Conservation (phyloP, 2,329 filamentous ascomycete genomes). For the Colletotrichum agaves region DNA sequence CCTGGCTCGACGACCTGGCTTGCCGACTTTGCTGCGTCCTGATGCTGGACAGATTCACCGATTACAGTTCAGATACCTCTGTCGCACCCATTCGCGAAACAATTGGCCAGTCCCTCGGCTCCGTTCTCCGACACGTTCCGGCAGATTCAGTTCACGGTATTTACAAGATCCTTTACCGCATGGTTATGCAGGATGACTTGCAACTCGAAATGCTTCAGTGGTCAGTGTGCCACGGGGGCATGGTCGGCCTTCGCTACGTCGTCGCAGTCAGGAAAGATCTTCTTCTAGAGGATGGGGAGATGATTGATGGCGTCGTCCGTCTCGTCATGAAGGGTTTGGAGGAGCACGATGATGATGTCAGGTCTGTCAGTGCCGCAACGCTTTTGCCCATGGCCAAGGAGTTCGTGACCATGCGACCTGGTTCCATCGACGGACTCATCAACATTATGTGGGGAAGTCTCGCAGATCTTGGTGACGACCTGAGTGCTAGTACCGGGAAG, state of each 20-base stretch:
- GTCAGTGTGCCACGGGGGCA: conserved; percentile 97
- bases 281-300: conserved; percentile 80
- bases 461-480: conserved; percentile 94
- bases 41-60: conserved; percentile 96
- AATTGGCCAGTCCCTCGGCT: conserved; percentile 91
- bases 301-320: conserved; percentile 92
- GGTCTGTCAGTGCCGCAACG: conserved; percentile 96
- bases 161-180: conserved; percentile 84
- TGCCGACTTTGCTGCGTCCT: conserved; percentile 94
- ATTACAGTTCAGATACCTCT: conserved; percentile 97
- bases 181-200: conserved; percentile 91
- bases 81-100: conserved; percentile 97
- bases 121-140: conserved; percentile 86
- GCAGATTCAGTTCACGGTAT: conserved; percentile 82
- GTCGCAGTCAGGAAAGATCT: conserved; percentile 95
- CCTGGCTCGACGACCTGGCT: conserved; percentile 94
- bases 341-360: conserved; percentile 93
- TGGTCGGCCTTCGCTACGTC: conserved; percentile 95
- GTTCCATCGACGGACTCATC: conserved; percentile 82
- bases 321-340: conserved; percentile 95
- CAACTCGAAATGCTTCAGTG: conserved; percentile 80
- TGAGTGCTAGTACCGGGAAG: conserved; percentile 96
- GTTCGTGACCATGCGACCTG: conserved; percentile 86
- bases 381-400: conserved; percentile 96
- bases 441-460: conserved; percentile 98